These are phyloP conservation scores for Erysimum cheiranthoides DNA, from an alignment of 345 rosid species.

Conservation along the genomic window DNA sequence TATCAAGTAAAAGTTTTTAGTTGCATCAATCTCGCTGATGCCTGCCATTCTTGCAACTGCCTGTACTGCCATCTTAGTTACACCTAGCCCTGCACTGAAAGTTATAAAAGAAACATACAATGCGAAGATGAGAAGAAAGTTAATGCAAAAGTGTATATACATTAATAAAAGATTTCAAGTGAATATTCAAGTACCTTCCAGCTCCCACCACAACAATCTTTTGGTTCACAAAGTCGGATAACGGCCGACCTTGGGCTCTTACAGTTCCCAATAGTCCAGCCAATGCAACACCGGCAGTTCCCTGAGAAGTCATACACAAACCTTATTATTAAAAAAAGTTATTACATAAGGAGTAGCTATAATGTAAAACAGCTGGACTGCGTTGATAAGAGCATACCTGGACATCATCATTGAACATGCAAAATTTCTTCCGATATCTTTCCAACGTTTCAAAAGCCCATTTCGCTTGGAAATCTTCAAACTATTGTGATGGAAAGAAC, in stretches of 20 bases:
- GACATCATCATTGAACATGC: slow-evolving; percentile 98
- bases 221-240: slow-evolving; percentile 84
- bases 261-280: slow-evolving; percentile 94
- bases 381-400: slow-evolving; percentile 62
- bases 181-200: slow-evolving; percentile 74
- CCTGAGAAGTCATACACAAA: slow-evolving; percentile 53
- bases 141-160: not conserved
- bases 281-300: slow-evolving; percentile 99
- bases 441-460: slow-evolving; percentile 98
- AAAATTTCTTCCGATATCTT: slow-evolving; percentile 82
- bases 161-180: not conserved
- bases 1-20: slow-evolving; percentile 68
- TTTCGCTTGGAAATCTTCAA: slow-evolving; percentile 97
- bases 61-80: slow-evolving; percentile 75
- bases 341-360: not conserved
- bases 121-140: slow-evolving; percentile 29
- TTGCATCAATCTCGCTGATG: slow-evolving; percentile 54
- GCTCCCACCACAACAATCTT: slow-evolving; percentile 99
- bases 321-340: not conserved
- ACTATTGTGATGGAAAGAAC: slow-evolving; percentile 55
- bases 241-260: slow-evolving; percentile 89
- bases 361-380: slow-evolving; percentile 20
- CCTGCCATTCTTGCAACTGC: slow-evolving; percentile 86
- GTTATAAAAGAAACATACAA: slow-evolving; percentile 23
- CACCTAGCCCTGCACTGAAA: slow-evolving; percentile 99